These are phyloP conservation scores for Hygrophorus pudorinus DNA, from an alignment of 768 basidiomycete species.

Conservation along the genomic window DNA sequence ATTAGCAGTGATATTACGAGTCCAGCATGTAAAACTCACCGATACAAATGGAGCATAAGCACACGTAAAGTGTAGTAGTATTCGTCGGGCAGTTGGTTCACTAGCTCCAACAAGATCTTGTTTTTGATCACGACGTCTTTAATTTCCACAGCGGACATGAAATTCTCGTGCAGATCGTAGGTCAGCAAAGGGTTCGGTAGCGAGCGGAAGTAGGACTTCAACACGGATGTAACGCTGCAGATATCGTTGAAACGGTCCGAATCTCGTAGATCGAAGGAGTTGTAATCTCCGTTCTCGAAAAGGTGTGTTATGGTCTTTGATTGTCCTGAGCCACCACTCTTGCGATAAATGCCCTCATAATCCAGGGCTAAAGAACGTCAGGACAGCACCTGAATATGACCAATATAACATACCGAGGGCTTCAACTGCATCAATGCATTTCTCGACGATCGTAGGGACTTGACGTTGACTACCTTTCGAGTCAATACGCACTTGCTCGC, in stretches of 20 bases:
- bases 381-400: background rate
- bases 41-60: slow-evolving; percentile 82
- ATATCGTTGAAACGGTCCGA: slow-evolving; percentile 93
- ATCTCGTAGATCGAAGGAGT: slow-evolving; percentile 81
- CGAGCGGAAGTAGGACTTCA: slow-evolving; percentile 94
- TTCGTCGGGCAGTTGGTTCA: slow-evolving; percentile 72
- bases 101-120: slow-evolving; percentile 51
- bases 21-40: slow-evolving; percentile 38
- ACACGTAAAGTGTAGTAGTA: slow-evolving; percentile 79
- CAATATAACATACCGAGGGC: slow-evolving; percentile 47
- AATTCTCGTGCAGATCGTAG: slow-evolving; percentile 83
- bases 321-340: slow-evolving; percentile 88
- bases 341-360: slow-evolving; percentile 97
- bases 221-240: slow-evolving; percentile 89
- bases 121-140: slow-evolving; percentile 54
- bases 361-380: slow-evolving; percentile 55
- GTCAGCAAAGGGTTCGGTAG: slow-evolving; percentile 88
- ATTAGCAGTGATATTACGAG: slow-evolving; percentile 1
- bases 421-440: slow-evolving; percentile 94
- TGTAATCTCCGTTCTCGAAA: slow-evolving; percentile 89
- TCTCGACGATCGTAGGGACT: slow-evolving; percentile 86
- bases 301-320: slow-evolving; percentile 89
- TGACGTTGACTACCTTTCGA: slow-evolving; percentile 44
- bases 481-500: slow-evolving; percentile 74
- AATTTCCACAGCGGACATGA: slow-evolving; percentile 67